phyloP scores from a whole-genome alignment of 495 filamentous ascomycete species.

The Saxophila tyrrhenica region DNA sequence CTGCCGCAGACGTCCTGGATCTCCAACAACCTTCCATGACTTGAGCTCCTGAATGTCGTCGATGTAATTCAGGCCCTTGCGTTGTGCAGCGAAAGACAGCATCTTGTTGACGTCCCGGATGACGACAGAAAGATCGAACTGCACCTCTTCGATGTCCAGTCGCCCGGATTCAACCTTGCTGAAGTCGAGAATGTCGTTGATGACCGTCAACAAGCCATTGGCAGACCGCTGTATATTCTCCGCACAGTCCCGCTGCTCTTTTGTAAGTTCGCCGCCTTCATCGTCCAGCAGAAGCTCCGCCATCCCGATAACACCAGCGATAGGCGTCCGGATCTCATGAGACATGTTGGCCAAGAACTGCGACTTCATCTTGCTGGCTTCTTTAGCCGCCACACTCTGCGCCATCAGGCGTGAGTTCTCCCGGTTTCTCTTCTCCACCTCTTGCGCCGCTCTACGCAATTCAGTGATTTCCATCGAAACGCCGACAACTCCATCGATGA shows the following conservation, averaged over 20 bases:
- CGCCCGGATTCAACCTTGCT: constrained; percentile 75
- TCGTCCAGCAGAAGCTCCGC: constrained; percentile 42
- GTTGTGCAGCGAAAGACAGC: constrained; percentile 37
- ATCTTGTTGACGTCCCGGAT: constrained; percentile 58
- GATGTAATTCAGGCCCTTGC: constrained; percentile 27
- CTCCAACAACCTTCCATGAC: constrained; percentile 47
- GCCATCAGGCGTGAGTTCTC: constrained; percentile 53
- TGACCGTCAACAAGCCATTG: constrained; percentile 70
- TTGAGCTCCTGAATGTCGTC: constrained; percentile 24
- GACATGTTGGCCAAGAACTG: constrained; percentile 72
- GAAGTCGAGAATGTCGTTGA: constrained; percentile 83
- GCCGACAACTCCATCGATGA: constrained; percentile 55
- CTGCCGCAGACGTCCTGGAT: constrained; percentile 68
- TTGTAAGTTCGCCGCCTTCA: constrained; percentile 35
- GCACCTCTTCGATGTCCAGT: constrained; percentile 63
- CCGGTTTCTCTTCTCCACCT: constrained; percentile 44
- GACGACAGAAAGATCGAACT: constrained; percentile 66
- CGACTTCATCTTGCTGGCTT: constrained; percentile 56
- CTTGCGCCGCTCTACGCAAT: constrained; percentile 44
- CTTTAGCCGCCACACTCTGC: constrained; percentile 56
- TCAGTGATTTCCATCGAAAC: constrained; percentile 60
- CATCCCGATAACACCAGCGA: constrained; percentile 38
- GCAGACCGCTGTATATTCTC: constrained; percentile 73
- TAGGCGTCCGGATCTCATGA: constrained; percentile 78
- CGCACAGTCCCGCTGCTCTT: constrained; percentile 61